Evolutionary conservation across 164 flowering plant genomes (phyloP), one percentile per base, ranked within the genome.

Genomic region (Taxillus chinensis): DNA sequence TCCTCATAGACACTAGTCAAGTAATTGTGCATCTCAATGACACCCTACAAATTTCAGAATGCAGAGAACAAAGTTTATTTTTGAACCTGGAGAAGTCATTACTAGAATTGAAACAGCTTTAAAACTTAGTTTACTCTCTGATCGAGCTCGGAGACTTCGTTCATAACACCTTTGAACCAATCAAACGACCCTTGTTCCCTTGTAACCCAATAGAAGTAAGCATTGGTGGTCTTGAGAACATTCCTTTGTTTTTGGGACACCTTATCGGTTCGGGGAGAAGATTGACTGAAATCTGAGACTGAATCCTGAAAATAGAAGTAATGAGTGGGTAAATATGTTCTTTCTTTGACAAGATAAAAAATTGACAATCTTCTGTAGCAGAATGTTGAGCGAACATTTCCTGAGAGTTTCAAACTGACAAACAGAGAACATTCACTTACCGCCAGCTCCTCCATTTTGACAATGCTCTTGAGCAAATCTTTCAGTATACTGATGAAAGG

Each of bases 91-190:
- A 27, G 27, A 27, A 2, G 27, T 27, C 27, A 27, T 27, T 27
- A 27, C 27, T 27, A 27, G 27, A 27, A 27, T 27, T 27, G 27
- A 27, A 27, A 27, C 27, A 27, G 27, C 27, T 27, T 27, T 27
- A 27, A 27, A 27, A 27, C 2, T 27, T 27, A 27, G 41, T 7
- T 66, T 86, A 95, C 98, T 85, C 84, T 80, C 62, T 83, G 90
- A 81, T 95, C 99, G 52, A 83, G 80, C 59, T 95, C 96, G 3
- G 96, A 89, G 57, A 95, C 80, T 84, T 95, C 99, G 74, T 95
- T 82, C 99, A 95, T 95, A 54, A 95, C 90, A 4, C 96, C 96
- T 80, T 89, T 95, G 77, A 95, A 95, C 99, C 99, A 95, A 73
- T 95, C 99, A 71, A 95, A 95, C 7, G 99, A 95, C 12, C 96